Base-by-base conservation (phyloP, 768 basidiomycete species). In the Boletus eberwhitei region DNA sequence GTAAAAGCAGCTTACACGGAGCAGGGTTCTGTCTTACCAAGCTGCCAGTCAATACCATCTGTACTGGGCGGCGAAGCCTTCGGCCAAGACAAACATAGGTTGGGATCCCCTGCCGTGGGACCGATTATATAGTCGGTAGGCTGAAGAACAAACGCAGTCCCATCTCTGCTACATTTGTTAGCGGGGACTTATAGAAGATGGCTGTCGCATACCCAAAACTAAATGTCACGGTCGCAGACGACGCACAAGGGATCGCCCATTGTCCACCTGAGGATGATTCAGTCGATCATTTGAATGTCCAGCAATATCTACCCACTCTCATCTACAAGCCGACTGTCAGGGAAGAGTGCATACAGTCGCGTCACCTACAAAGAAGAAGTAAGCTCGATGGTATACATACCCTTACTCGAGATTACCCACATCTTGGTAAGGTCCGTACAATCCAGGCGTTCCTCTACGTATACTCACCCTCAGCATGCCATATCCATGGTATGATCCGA, bases 41-140 rank as follows among this genome's bases (percentile, higher is more conserved):
- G 75, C 67, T 90, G 87, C 90, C 90, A 92, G 62, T 92, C 90
- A 49, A 92, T 78, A 14, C 87, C 90, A 67, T 90, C 86, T 14
- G 83, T 58, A 53, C 77, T 86, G 0, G 88, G 90, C 8, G 83
- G 76, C 19, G 74, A 69, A 5, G 87, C 88, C 58, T 72, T 75
- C 1, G 88, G 89, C 90, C 90, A 92, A 24, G 87, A 74, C 40
- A 91, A 71, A 69, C 90, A 92, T 14, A 88, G 67, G 54, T 79
- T 75, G 0, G 87, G 85, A 64, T 85, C 77, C 8, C 83, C 83
- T 41, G 75, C 73, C 11, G 83, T 76, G 48, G 85, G 85, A 21
- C 88, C 90, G 50, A 91, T 85, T 44, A 92, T 67, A 61, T 88
- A 92, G 65, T 92, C 89, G 2, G 84, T 83, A 2, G 90, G 89